Evolutionary conservation across 1,284 basidiomycete genomes (phyloP).

Genomic region (Quambalaria eucalypti): DNA sequence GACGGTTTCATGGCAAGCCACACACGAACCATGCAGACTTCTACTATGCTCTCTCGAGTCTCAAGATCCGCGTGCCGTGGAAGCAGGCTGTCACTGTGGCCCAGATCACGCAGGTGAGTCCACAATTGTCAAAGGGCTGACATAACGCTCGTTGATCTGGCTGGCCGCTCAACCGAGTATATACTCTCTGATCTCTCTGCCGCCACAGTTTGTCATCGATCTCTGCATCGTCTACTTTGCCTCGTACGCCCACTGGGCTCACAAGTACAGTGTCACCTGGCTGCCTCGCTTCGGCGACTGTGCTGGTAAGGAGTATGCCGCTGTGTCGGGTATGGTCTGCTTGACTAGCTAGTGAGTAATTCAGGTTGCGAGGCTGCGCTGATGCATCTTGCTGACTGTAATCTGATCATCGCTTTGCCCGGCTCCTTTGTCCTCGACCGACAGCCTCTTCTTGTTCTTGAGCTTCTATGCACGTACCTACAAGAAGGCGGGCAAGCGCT

Average conservation of each 20-base stretch:
- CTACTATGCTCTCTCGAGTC: conserved; percentile 40
- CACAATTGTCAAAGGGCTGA: too few relatives aligned
- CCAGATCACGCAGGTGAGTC: conserved; percentile 61
- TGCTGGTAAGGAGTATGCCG: conserved; percentile 78
- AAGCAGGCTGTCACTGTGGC: conserved; percentile 90
- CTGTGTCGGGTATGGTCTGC: conserved; percentile 76
- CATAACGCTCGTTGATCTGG: conserved; percentile 5
- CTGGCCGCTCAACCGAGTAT: background rate
- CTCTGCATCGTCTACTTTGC: conserved; percentile 26
- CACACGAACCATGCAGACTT: conserved; percentile 10
- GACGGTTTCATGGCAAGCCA: conserved; percentile 4
- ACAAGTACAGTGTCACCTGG: conserved; percentile 16
- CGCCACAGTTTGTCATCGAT: conserved; percentile 19
- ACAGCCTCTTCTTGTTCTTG: background rate
- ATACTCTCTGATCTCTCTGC: background rate
- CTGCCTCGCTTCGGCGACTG: conserved; percentile 57
- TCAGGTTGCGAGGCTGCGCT: background rate
- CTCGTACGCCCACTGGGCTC: conserved; percentile 18
- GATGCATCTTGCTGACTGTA: background rate
- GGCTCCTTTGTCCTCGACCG: background rate
- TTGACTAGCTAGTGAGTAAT: conserved; percentile 62
- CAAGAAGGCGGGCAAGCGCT: background rate
- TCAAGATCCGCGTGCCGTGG: conserved; percentile 54
- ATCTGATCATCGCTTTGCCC: background rate
- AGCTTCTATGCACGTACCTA: background rate